phyloP scores from a whole-genome alignment of 352 stramenopile genomes.

The Pelagophyceae sp. region DNA sequence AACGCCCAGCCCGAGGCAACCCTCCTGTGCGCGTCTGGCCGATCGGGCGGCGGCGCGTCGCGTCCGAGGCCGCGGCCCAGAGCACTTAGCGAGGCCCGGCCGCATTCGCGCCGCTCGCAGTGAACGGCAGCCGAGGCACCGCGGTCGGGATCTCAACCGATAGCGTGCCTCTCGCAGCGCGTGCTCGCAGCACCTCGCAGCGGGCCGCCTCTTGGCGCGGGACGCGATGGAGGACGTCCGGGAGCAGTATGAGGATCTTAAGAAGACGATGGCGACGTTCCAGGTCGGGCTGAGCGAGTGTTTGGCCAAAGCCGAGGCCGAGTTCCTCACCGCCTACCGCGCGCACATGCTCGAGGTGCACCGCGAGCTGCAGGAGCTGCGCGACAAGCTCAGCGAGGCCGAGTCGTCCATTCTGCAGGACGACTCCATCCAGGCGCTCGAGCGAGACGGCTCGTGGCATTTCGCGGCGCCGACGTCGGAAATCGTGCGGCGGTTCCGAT shows the following conservation, averaged over 20 bases:
- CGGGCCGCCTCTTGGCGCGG: too few relatives aligned
- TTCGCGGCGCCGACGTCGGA: not conserved
- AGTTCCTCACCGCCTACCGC: conserved; percentile 16
- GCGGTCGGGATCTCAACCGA: too few relatives aligned
- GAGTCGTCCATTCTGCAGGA: not conserved
- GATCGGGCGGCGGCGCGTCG: too few relatives aligned
- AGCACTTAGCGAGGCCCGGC: too few relatives aligned
- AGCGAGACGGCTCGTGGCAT: not conserved
- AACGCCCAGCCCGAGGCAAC: too few relatives aligned
- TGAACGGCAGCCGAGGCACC: too few relatives aligned
- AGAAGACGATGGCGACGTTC: conserved; percentile 6
- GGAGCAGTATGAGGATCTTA: conserved; percentile 10
- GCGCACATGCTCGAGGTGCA: conserved; percentile 19
- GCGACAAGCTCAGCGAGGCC: not conserved
- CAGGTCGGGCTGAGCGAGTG: not conserved
- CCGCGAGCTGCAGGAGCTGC: not conserved
- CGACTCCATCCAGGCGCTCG: conserved; percentile 10
- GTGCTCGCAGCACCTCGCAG: too few relatives aligned
- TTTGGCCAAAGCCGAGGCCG: conserved; percentile 1
- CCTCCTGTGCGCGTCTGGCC: too few relatives aligned
- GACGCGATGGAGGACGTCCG: conserved; percentile 8
- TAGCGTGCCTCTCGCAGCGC: too few relatives aligned
- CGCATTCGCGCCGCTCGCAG: too few relatives aligned
- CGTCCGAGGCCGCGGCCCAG: too few relatives aligned
- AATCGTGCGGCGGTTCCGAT: too few relatives aligned